phyloP scores from a whole-genome alignment of 257 asterid genomes.

The Fraxinus americana region DNA sequence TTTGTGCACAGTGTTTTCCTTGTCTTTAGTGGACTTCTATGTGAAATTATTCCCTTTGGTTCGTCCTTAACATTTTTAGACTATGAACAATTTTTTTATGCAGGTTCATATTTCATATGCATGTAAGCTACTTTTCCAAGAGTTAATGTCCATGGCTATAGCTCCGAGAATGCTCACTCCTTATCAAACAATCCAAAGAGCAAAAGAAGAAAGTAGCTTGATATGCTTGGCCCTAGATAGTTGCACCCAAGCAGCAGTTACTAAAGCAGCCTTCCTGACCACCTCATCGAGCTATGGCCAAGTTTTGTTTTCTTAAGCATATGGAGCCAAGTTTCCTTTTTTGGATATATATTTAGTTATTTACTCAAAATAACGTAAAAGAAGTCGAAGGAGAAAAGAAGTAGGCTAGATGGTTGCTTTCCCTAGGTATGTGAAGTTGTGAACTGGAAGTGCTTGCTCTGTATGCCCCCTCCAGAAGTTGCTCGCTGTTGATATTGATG shows the following conservation, averaged over 20 bases:
- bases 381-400: background rate
- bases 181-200: slow-evolving; percentile 57
- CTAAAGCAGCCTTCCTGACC: background rate
- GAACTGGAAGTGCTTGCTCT: background rate
- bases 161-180: slow-evolving; percentile 96
- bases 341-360: background rate
- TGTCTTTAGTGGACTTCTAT: background rate
- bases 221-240: background rate
- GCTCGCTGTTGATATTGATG: background rate
- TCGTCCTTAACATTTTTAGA: background rate
- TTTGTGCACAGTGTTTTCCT: background rate
- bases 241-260: too few species aligned
- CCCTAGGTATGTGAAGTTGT: background rate
- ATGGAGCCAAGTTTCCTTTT: too few species aligned
- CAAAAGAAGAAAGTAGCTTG: slow-evolving; percentile 60
- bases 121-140: slow-evolving; percentile 88
- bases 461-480: background rate
- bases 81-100: background rate
- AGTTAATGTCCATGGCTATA: slow-evolving; percentile 96
- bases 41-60: background rate
- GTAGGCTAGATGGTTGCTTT: background rate
- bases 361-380: background rate
- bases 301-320: too few species aligned
- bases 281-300: background rate
- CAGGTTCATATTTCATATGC: slow-evolving; percentile 94